Evolutionary conservation across 495 filamentous ascomycete genomes (phyloP).

Genomic region (Penicillium diatomitis): DNA sequence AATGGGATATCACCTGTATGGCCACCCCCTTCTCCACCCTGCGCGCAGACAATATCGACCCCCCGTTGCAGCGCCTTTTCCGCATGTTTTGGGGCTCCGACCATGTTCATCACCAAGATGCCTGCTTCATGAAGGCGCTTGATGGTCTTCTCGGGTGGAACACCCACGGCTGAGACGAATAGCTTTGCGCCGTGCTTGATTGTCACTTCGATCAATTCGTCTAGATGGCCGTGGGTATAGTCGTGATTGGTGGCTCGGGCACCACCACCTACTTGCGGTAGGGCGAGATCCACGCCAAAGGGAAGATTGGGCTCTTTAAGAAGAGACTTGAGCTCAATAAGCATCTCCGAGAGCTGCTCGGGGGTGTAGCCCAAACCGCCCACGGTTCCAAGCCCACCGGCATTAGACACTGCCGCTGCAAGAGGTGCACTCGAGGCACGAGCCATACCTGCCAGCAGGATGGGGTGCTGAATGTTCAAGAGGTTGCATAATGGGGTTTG

Average conservation of each 20-base stretch:
- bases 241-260: constrained; percentile 86
- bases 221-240: constrained; percentile 76
- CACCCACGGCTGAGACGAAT: constrained; percentile 77
- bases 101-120: constrained; percentile 89
- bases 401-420: constrained; percentile 81
- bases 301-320: constrained; percentile 54
- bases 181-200: constrained; percentile 68
- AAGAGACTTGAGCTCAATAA: constrained; percentile 70
- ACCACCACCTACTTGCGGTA: constrained; percentile 71
- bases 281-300: constrained; percentile 81
- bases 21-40: constrained; percentile 72
- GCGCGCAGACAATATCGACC: constrained; percentile 77
- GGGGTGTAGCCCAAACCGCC: constrained; percentile 84
- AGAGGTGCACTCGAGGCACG: constrained; percentile 66
- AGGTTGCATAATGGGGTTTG: constrained; percentile 68
- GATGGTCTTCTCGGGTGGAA: constrained; percentile 61
- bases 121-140: constrained; percentile 63
- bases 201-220: constrained; percentile 71
- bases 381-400: constrained; percentile 76
- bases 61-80: constrained; percentile 71
- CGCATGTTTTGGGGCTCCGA: constrained; percentile 82
- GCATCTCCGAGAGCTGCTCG: constrained; percentile 63
- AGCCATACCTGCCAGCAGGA: constrained; percentile 86
- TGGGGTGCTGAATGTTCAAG: constrained; percentile 68
- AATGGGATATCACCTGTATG: constrained; percentile 73